Conservation (phyloP, 805 yeast genomes). For the Wickerhamomyces subpelliculosus region DNA sequence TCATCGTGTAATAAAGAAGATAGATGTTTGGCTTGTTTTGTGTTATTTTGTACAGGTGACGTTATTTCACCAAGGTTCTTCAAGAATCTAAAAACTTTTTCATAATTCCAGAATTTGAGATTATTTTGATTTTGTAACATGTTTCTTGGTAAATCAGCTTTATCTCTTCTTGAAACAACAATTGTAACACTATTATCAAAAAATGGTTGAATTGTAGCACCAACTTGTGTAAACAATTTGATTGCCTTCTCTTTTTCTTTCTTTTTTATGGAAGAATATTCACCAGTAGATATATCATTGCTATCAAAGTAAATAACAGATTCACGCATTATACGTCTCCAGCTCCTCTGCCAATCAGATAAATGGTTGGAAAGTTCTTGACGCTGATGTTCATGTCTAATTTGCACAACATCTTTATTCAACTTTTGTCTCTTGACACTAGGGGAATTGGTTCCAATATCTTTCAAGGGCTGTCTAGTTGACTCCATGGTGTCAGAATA, state of each 20-base stretch:
- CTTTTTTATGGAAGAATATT: constrained; percentile 4
- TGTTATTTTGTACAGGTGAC: constrained; percentile 13
- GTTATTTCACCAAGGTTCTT: constrained; percentile 45
- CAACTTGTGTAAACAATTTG: constrained; percentile 28
- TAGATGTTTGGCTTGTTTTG: constrained; percentile 29
- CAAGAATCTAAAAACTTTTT: constrained; percentile 76
- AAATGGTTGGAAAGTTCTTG: constrained; percentile 24
- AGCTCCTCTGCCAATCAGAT: constrained; percentile 49
- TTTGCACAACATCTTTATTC: constrained; percentile 1
- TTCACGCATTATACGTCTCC: constrained; percentile 52
- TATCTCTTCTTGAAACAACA: constrained; percentile 63
- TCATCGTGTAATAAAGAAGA: constrained; percentile 75
- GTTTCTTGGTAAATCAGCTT: constrained; percentile 39
- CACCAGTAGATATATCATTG: constrained; percentile 26
- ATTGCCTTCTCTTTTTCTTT: constrained; percentile 29
- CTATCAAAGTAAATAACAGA: constrained; percentile 53
- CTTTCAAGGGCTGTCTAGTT: constrained; percentile 16
- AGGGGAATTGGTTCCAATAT: constrained; percentile 21
- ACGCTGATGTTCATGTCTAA: constrained; percentile 4
- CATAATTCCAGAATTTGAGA: constrained; percentile 86
- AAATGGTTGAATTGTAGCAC: constrained; percentile 52
- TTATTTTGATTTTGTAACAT: constrained; percentile 65
- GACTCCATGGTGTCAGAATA: constrained; percentile 9
- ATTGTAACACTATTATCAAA: constrained; percentile 59
- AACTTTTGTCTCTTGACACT: constrained; percentile 20